Percentiles rank a stretch among this genome's conserved stretches.
These are phyloP conservation scores for Pterulicium gracile DNA, from an alignment of 1,284 basidiomycete species.

Conservation along the genomic window DNA sequence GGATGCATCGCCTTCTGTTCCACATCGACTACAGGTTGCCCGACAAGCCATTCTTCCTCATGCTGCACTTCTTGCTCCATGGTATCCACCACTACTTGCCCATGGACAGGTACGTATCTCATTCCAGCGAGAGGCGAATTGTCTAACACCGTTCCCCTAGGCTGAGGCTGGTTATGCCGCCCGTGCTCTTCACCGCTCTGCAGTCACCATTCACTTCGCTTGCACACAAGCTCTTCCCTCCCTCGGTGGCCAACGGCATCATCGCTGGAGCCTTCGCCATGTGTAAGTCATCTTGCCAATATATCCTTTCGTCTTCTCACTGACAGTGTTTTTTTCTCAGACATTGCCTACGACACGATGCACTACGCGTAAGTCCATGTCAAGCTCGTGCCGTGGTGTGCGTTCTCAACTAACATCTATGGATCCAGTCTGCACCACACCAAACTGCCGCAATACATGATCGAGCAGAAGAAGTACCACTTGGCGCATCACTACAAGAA, in stretches of 20 bases:
- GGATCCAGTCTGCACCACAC: conserved; percentile 78
- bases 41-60: conserved; percentile 72
- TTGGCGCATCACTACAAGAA: conserved; percentile 99
- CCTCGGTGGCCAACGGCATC: conserved; percentile 82
- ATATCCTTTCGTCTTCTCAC: conserved; percentile 1
- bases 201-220: conserved; percentile 86
- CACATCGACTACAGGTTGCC: conserved; percentile 90
- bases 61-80: conserved; percentile 89
- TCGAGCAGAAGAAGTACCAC: conserved; percentile 95
- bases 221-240: conserved; percentile 77
- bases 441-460: conserved; percentile 80
- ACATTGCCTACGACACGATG: conserved; percentile 85
- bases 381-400: background rate
- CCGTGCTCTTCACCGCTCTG: conserved; percentile 70
- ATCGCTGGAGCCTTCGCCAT: conserved; percentile 89
- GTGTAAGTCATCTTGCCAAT: conserved; percentile 46
- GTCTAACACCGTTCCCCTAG: conserved; percentile 9
- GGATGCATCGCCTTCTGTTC: conserved; percentile 96
- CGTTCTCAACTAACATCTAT: conserved; percentile 7
- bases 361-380: conserved; percentile 69
- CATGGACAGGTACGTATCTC: conserved; percentile 69
- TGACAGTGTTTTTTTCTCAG: conserved; percentile 24
- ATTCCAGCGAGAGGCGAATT: conserved; percentile 3
- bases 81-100: conserved; percentile 98
- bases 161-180: conserved; percentile 97